Evolutionary conservation across 2,329 filamentous ascomycete genomes (phyloP), one percentile per base, ranked within the genome.

Genomic region (Gyromitra esculenta): DNA sequence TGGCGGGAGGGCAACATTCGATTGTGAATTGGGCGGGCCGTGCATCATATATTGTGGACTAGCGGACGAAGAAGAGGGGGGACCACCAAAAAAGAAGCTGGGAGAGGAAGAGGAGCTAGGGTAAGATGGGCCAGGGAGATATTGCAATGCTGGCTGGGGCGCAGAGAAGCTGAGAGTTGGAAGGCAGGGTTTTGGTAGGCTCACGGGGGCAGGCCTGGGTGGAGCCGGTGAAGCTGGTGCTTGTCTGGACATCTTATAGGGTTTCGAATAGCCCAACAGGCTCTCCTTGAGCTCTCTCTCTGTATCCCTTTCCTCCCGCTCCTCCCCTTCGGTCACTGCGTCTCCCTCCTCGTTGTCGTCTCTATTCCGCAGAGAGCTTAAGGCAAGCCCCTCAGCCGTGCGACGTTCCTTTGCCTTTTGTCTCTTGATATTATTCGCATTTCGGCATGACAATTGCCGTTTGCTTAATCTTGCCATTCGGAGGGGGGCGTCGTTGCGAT

Each of bases 381-480:
- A 21, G 1, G 71, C 64, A 37, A 70, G 72, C 8, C 48, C 72
- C 21, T 65, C 66, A 37, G 67, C 70, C 57, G 64, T 65, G n/a
- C 65, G 48, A n/a, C 57, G 57, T 35, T 68, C 59, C 18, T 62
- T 48, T n/a, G 65, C 72, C 52, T 71, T 75, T 35, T 63, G 56
- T 37, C 37, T 45, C 65, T 60, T 48, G 67, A 63, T 41, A 11
- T 67, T 45, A 43, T 60, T 70, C 4, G 72, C 72, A 25, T 70
- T 68, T n/a, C 72, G 65, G 41, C 72, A 75, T 41, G 72, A 65
- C 54, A 75, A 37, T 39, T 62, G 65, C 35, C 65, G 56, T 64
- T 71, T 75, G 57, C 67, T 75, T 18, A 66, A 65, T 13, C 72
- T 65, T 62, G 72, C 65, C 72, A 75, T 75, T 8, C 21, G 15